Percentiles rank a stretch among this genome's conserved stretches.
Conservation (phyloP, 176 grass and related monocot genomes). For the Oryza meridionalis region DNA sequence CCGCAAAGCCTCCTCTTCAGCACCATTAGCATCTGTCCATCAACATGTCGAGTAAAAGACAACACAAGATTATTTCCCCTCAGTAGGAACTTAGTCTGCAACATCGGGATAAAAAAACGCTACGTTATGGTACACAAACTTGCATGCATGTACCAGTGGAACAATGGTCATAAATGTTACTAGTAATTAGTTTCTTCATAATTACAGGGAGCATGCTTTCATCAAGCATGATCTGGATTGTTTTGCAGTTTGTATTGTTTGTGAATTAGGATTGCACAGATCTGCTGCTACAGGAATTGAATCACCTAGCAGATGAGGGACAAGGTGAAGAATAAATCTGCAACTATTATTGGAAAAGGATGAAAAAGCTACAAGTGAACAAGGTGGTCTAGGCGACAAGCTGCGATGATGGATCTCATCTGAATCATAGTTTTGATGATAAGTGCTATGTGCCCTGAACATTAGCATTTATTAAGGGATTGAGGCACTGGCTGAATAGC, state of each 20-base stretch:
- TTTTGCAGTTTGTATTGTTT: no score
- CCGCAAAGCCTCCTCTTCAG: conserved; percentile 58
- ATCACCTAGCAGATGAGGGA: not conserved
- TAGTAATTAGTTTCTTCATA: not conserved
- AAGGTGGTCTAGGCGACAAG: not conserved
- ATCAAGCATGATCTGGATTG: not conserved
- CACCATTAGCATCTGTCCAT: conserved; percentile 45
- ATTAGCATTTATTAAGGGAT: not conserved
- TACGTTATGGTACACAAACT: not conserved
- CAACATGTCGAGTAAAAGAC: conserved; percentile 3
- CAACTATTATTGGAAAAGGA: no score
- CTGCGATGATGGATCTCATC: not conserved
- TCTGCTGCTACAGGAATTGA: not conserved
- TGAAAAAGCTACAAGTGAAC: no score
- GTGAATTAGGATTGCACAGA: not conserved
- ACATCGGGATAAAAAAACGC: not conserved
- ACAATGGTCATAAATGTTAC: not conserved
- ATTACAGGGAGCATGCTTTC: not conserved
- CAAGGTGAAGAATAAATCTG: no score
- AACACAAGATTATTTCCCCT: conserved; percentile 24
- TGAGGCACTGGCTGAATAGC: not conserved
- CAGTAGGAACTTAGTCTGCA: not conserved
- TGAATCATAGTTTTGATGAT: not conserved
- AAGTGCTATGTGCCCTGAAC: not conserved
- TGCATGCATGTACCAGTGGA: not conserved